Percentiles rank a stretch among this genome's conserved stretches.
Evolutionary conservation across 495 filamentous ascomycete species (phyloP).

Genomic region (Penicillium macrosclerotiorum): DNA sequence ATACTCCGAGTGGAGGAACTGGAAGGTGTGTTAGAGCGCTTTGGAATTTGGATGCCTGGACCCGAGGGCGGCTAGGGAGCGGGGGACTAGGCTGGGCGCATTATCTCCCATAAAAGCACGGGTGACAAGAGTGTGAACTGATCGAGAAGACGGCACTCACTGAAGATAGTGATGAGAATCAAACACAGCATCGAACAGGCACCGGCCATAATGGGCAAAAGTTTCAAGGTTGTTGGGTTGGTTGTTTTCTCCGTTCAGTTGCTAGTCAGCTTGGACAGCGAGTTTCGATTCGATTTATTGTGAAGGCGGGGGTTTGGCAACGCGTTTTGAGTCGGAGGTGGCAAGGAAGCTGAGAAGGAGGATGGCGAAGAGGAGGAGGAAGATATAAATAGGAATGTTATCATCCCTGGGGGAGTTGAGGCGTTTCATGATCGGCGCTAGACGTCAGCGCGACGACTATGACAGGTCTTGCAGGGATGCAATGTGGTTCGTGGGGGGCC

Average conservation of each 20-base stretch:
- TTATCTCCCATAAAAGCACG: no score
- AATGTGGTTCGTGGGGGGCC: not conserved
- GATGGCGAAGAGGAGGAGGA: slow-evolving; percentile 28
- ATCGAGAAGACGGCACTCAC: slow-evolving; percentile 34
- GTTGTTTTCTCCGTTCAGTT: no score
- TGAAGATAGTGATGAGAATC: slow-evolving; percentile 58
- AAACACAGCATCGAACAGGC: slow-evolving; percentile 43
- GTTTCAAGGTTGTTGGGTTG: not conserved
- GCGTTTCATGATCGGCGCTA: slow-evolving; percentile 29
- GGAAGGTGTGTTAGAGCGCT: slow-evolving; percentile 8
- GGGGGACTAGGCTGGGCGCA: no score
- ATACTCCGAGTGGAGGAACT: slow-evolving; percentile 67
- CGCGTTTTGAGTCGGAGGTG: slow-evolving; percentile 22
- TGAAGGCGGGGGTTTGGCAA: slow-evolving; percentile 7
- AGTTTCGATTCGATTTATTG: no score
- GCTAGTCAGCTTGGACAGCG: no score
- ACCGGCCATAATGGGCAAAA: slow-evolving; percentile 30
- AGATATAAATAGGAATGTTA: slow-evolving; percentile 33
- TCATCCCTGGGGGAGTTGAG: slow-evolving; percentile 26
- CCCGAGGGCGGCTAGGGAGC: slow-evolving; percentile 3
- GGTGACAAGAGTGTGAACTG: not conserved
- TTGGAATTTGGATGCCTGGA: not conserved
- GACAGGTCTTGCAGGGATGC: not conserved
- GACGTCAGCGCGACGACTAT: not conserved
- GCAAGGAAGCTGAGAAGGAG: slow-evolving; percentile 31